Conservation (phyloP, 2,329 filamentous ascomycete species). For the Colletotrichum tropicale region DNA sequence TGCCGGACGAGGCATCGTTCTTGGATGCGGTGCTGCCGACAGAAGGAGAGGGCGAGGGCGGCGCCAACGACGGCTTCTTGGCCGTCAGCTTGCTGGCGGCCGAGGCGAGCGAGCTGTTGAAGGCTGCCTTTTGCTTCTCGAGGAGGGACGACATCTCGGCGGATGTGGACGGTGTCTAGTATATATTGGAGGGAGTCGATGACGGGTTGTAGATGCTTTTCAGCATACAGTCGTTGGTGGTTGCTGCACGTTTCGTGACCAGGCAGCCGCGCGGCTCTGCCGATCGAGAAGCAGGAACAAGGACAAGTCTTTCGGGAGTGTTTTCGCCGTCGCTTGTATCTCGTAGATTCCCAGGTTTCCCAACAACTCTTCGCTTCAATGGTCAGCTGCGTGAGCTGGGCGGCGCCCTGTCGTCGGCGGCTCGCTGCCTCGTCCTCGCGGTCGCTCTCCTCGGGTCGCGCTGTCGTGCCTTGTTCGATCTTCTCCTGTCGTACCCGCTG, state of each 20-base stretch:
- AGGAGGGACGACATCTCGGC: constrained; percentile 63
- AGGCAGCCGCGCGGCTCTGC: background rate
- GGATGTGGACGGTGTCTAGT: constrained; percentile 14
- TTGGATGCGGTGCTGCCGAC: constrained; percentile 53
- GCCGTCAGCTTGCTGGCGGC: constrained; percentile 67
- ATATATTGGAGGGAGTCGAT: background rate
- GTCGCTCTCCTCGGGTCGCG: background rate
- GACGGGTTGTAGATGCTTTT: background rate
- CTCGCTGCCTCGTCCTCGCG: background rate
- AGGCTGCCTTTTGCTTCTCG: constrained; percentile 67
- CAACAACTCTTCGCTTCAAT: background rate
- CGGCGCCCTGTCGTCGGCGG: background rate
- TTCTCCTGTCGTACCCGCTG: background rate
- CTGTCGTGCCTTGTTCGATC: background rate
- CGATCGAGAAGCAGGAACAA: background rate
- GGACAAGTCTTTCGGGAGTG: background rate
- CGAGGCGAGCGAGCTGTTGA: constrained; percentile 65
- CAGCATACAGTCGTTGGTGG: background rate
- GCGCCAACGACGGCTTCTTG: constrained; percentile 54
- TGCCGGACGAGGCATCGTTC: constrained; percentile 65
- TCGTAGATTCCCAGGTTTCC: background rate
- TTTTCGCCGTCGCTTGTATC: background rate
- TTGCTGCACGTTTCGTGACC: background rate
- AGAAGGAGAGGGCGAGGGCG: constrained; percentile 67
- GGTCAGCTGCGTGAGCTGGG: background rate